These are phyloP conservation scores for Solanum chilense DNA, from an alignment of 257 asterid genomes.

Conservation along the genomic window DNA sequence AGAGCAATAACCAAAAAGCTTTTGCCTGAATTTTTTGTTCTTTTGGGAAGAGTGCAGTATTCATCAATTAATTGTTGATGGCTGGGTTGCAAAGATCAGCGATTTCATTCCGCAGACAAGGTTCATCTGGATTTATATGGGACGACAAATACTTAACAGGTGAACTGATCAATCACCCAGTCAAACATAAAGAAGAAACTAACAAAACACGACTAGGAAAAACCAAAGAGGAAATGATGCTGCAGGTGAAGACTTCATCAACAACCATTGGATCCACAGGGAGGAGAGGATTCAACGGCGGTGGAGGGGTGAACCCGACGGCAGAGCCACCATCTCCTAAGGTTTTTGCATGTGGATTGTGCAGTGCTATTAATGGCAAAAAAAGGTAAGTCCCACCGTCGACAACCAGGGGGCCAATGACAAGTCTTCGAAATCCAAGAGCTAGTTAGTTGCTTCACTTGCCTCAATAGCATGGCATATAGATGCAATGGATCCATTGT, in stretches of 20 bases:
- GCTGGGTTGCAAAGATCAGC: constrained; percentile 47
- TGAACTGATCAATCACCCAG: constrained; percentile 5
- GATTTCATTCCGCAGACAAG: constrained; percentile 46
- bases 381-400: background rate
- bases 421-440: background rate
- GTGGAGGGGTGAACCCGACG: constrained; percentile 5
- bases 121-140: constrained; percentile 50
- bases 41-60: background rate
- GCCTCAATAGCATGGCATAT: background rate
- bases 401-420: background rate
- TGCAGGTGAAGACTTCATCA: background rate
- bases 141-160: constrained; percentile 36
- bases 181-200: background rate
- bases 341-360: constrained; percentile 3
- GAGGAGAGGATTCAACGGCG: background rate
- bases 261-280: background rate
- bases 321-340: constrained; percentile 47
- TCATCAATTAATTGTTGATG: constrained; percentile 7
- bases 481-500: background rate
- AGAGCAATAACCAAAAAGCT: background rate
- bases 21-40: background rate
- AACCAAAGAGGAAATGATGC: background rate
- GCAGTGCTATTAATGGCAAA: background rate
- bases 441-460: background rate
- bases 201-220: background rate